phyloP scores from a whole-genome alignment of 2,329 filamentous ascomycete genomes.

The Magnaporthales sp. region DNA sequence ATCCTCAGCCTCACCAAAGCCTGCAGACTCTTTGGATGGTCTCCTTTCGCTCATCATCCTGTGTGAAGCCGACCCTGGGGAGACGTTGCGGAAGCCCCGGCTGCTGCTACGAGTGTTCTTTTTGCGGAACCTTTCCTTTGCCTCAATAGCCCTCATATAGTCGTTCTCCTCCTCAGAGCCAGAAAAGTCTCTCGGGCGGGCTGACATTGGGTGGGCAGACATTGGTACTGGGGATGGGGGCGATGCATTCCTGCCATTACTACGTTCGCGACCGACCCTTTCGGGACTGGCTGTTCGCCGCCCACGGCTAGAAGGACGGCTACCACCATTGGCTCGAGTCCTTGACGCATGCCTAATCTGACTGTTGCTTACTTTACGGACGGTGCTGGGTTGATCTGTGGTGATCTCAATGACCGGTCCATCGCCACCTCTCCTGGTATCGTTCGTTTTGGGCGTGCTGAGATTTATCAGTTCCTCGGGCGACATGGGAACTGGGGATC shows the following conservation, averaged over 20 bases:
- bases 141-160: constrained; percentile 41
- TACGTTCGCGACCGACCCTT: constrained; percentile 48
- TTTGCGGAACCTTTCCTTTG: constrained; percentile 46
- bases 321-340: constrained; percentile 22
- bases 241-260: constrained; percentile 54
- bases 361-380: constrained; percentile 18
- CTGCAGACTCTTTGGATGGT: constrained; percentile 7
- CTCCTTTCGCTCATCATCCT: constrained; percentile 16
- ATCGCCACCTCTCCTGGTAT: constrained; percentile 10
- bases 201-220: constrained; percentile 58
- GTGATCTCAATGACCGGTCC: constrained; percentile 17
- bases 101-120: constrained; percentile 41
- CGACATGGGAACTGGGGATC: constrained; percentile 89
- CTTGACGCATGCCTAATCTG: constrained; percentile 21
- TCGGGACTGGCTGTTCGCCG: constrained; percentile 36
- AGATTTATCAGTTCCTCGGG: constrained; percentile 70
- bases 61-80: constrained; percentile 14
- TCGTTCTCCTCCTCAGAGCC: constrained; percentile 58
- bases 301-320: constrained; percentile 40
- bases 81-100: constrained; percentile 19
- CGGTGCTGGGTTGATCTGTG: constrained; percentile 21
- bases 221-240: constrained; percentile 77
- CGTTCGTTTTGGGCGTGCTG: constrained; percentile 33
- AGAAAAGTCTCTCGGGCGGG: constrained; percentile 41
- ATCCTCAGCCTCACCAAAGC: constrained; percentile 8